Evolutionary conservation across 1,284 basidiomycete genomes (phyloP).

Genomic region (Amylostereum areolatum): DNA sequence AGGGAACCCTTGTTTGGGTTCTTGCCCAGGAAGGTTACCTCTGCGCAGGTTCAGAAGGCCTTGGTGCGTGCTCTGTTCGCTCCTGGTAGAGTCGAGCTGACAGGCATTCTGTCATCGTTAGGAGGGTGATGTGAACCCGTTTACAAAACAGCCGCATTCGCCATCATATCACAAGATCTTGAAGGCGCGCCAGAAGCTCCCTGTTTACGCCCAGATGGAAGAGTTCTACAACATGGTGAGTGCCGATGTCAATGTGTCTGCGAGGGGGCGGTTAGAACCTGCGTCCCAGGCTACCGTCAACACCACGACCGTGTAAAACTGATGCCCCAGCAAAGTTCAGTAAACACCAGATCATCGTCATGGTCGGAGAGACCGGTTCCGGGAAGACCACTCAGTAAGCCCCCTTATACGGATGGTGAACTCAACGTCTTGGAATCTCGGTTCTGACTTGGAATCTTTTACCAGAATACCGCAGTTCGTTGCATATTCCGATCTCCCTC

Average conservation of each 20-base stretch:
- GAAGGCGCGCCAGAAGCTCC: conserved; percentile 79
- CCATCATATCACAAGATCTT: conserved; percentile 85
- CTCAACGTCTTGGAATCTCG: no score
- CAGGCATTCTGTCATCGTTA: conserved; percentile 21
- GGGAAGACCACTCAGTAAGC: conserved; percentile 96
- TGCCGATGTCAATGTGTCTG: conserved; percentile 16
- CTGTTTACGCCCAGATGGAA: conserved; percentile 91
- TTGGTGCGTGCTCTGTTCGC: background rate
- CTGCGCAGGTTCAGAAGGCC: conserved; percentile 53
- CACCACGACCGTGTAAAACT: conserved; percentile 21
- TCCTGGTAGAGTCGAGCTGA: background rate
- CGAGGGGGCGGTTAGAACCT: conserved; percentile 32
- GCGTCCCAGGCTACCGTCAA: conserved; percentile 20
- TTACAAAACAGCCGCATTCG: conserved; percentile 77
- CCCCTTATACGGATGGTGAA: background rate
- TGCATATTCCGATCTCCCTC: conserved; percentile 88
- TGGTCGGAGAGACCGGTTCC: conserved; percentile 97
- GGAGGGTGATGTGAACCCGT: conserved; percentile 86
- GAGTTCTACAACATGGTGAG: conserved; percentile 83
- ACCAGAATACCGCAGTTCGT: conserved; percentile 52
- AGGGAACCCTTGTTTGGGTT: conserved; percentile 28
- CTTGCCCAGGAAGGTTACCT: conserved; percentile 71
- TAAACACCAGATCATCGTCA: conserved; percentile 86
- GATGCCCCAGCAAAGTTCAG: conserved; percentile 56
- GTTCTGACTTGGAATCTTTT: background rate